A percentile compares a stretch with the other conserved stretches of the same genome.
phyloP scores from a whole-genome alignment of 2,329 filamentous ascomycete genomes.

The Xylaria multiplex region DNA sequence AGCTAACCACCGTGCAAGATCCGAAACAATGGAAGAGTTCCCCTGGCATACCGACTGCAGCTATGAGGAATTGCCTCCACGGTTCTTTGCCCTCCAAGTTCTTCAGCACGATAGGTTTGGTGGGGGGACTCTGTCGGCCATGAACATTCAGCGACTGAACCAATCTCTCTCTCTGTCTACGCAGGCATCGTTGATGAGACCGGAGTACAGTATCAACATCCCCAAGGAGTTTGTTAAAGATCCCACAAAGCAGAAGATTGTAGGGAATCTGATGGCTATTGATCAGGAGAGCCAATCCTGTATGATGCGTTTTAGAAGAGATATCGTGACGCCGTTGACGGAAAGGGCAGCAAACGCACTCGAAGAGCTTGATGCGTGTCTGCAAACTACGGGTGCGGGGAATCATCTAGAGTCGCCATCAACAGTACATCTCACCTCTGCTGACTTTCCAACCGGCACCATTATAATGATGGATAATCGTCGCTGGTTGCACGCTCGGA shows the following conservation, averaged over 20 bases:
- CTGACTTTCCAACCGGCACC: not conserved
- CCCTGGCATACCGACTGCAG: slow-evolving; percentile 59
- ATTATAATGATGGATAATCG: slow-evolving; percentile 11
- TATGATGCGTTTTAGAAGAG: slow-evolving; percentile 9
- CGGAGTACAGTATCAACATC: not conserved
- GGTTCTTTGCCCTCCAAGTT: slow-evolving; percentile 56
- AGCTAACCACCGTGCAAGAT: slow-evolving; percentile 50
- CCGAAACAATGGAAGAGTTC: slow-evolving; percentile 56
- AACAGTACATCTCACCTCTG: not conserved
- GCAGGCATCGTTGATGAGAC: slow-evolving; percentile 1
- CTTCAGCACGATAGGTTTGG: slow-evolving; percentile 53
- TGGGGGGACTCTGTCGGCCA: slow-evolving; percentile 54
- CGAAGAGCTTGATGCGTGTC: not conserved
- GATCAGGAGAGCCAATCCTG: not conserved
- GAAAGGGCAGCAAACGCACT: slow-evolving; percentile 5
- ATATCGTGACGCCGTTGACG: slow-evolving; percentile 11
- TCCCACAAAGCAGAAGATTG: not conserved
- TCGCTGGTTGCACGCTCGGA: slow-evolving; percentile 10
- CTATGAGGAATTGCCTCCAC: slow-evolving; percentile 52
- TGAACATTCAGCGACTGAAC: slow-evolving; percentile 41
- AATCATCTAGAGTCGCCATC: not conserved
- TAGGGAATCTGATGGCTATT: slow-evolving; percentile 1
- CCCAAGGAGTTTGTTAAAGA: slow-evolving; percentile 1
- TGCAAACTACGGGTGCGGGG: not conserved
- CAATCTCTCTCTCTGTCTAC: not conserved